Conservation (phyloP, 192 early-diverging fungal species). For the Coemansia biformis region DNA sequence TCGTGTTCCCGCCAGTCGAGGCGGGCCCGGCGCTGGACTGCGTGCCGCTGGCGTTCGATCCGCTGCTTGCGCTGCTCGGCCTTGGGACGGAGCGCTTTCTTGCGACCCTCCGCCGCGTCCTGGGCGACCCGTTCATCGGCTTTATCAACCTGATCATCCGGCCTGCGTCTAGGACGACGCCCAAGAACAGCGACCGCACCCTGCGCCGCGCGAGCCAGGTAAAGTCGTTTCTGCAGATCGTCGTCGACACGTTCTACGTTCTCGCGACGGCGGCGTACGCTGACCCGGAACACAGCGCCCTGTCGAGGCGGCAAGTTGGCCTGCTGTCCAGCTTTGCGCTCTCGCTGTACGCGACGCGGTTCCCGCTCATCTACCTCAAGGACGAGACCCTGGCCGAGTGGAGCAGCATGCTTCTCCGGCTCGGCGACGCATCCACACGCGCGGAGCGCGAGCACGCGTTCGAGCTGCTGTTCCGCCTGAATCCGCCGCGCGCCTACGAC, state of each 20-base stretch:
- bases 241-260: conserved; percentile 33
- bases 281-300: not conserved
- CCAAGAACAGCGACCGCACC: conserved; percentile 18
- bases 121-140: conserved; percentile 34
- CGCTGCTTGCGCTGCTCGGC: conserved; percentile 23
- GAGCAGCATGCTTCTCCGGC: conserved; percentile 20
- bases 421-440: conserved; percentile 33
- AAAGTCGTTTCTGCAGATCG: conserved; percentile 40
- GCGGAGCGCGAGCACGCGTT: conserved; percentile 40
- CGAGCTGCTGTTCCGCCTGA: conserved; percentile 39
- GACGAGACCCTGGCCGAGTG: conserved; percentile 27
- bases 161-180: conserved; percentile 2
- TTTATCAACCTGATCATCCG: conserved; percentile 43
- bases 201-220: conserved; percentile 46
- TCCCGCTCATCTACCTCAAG: conserved; percentile 35
- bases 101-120: conserved; percentile 22
- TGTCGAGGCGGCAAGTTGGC: conserved; percentile 28
- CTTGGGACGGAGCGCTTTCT: conserved; percentile 27
- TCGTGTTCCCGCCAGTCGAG: conserved; percentile 28
- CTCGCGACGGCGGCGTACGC: conserved; percentile 8
- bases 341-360: conserved; percentile 39
- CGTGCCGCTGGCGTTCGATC: conserved; percentile 10
- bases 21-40: not conserved
- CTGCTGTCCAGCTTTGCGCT: conserved; percentile 37
- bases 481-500: conserved; percentile 28